Conservation (phyloP, 331 rosid genomes). For the Erythrophleum ivorense region DNA sequence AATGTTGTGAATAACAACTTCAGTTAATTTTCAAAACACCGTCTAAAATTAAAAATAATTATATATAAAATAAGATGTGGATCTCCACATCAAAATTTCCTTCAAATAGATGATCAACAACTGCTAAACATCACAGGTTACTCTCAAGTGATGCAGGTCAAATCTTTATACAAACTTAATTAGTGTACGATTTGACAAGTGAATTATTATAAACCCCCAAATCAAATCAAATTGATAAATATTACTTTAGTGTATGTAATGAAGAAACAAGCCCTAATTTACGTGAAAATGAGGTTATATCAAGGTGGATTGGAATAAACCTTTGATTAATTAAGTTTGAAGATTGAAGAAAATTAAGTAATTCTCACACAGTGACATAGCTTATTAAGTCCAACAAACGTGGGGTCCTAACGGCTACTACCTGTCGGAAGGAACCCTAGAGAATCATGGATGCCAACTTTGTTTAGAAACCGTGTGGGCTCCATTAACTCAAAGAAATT, state of each 20-base stretch:
- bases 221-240: conserved; percentile 20
- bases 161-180: conserved; percentile 10
- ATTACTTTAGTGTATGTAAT: neutral
- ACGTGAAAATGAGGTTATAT: conserved; percentile 30
- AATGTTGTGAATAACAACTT: neutral
- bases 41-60: neutral
- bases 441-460: conserved; percentile 79
- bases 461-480: conserved; percentile 79
- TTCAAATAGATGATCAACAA: neutral
- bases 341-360: conserved; percentile 32
- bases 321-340: neutral
- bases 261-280: conserved; percentile 4
- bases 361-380: neutral
- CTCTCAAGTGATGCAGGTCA: conserved; percentile 31
- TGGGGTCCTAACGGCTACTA: conserved; percentile 73
- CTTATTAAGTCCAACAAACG: conserved; percentile 42
- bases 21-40: neutral
- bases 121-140: neutral
- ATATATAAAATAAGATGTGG: no score
- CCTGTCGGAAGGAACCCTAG: conserved; percentile 62
- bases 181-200: conserved; percentile 4
- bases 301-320: conserved; percentile 40
- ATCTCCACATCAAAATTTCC: no score
- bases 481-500: conserved; percentile 51
- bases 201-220: neutral